A percentile compares a stretch with the other conserved stretches of the same genome.
Evolutionary conservation across 1,284 basidiomycete genomes (phyloP).

Genomic region (Ceratobasidium papillatum): DNA sequence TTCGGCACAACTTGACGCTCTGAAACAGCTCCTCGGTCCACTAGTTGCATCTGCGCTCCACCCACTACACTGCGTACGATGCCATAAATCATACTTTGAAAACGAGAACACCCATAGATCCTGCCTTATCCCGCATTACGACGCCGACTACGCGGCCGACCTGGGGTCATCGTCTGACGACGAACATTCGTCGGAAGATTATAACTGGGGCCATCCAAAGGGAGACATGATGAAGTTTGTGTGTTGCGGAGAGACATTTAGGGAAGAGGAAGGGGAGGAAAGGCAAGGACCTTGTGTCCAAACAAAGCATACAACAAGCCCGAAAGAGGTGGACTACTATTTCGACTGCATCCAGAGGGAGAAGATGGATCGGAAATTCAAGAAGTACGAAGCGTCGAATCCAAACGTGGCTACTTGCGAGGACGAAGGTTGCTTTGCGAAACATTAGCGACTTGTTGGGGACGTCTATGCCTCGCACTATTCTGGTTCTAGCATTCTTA

Average conservation of each 20-base stretch:
- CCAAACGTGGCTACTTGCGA: not conserved
- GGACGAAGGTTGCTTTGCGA: not conserved
- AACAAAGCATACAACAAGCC: not conserved
- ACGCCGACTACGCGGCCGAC: not conserved
- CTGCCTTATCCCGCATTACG: not conserved
- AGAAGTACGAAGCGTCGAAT: not conserved
- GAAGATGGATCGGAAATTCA: not conserved
- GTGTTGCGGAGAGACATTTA: not conserved
- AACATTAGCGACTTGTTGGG: too few species aligned
- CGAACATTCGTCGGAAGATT: not conserved
- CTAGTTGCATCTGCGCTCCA: not conserved
- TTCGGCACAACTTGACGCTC: not conserved
- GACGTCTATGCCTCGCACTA: too few species aligned
- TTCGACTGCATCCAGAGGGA: not conserved
- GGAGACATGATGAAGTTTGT: not conserved
- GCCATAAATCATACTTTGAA: slow-evolving; percentile 6
- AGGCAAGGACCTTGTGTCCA: not conserved
- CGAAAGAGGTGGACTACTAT: slow-evolving; percentile 1
- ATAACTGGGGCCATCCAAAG: not conserved
- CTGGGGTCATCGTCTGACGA: not conserved
- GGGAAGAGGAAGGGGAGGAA: not conserved
- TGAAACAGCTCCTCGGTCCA: not conserved
- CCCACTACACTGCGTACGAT: slow-evolving; percentile 6
- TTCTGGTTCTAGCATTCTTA: too few species aligned
- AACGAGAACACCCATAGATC: not conserved